These are phyloP conservation scores for Eimeria acervulina DNA, from an alignment of 169 alveolate species.

Conservation along the genomic window DNA sequence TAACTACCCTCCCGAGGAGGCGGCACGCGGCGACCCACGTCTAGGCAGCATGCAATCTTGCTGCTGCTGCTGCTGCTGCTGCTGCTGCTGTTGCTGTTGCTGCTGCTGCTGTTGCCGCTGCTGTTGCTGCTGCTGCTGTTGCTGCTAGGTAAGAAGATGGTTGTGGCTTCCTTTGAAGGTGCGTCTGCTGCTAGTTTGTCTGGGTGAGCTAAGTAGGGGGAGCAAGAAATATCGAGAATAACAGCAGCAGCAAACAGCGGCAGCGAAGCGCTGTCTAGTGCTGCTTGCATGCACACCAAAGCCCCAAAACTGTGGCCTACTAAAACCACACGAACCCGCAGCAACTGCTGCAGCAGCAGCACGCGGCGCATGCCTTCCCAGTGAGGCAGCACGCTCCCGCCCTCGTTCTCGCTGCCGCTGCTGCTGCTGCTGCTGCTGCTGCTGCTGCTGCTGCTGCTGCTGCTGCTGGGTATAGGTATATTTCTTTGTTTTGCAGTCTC, in stretches of 20 bases:
- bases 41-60: background rate
- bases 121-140: background rate
- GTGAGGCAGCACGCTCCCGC: constrained; percentile 16
- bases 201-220: constrained; percentile 5
- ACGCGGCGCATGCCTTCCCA: background rate
- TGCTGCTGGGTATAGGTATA: background rate
- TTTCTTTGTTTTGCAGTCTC: background rate
- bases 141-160: background rate
- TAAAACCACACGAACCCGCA: background rate
- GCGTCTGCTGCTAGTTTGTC: background rate
- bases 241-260: background rate
- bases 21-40: constrained; percentile 20
- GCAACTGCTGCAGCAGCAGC: no score
- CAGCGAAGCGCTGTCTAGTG: background rate
- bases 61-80: constrained; percentile 37
- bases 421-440: constrained; percentile 1
- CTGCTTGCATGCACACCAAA: constrained; percentile 48
- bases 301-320: constrained; percentile 58
- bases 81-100: constrained; percentile 37
- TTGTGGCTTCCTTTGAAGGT: background rate
- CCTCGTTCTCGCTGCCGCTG: background rate
- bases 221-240: constrained; percentile 1
- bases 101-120: constrained; percentile 2
- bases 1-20: constrained; percentile 22
- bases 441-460: background rate